Base-by-base conservation (phyloP, 2,329 filamentous ascomycete genomes). In the Sporothrix humicola region DNA sequence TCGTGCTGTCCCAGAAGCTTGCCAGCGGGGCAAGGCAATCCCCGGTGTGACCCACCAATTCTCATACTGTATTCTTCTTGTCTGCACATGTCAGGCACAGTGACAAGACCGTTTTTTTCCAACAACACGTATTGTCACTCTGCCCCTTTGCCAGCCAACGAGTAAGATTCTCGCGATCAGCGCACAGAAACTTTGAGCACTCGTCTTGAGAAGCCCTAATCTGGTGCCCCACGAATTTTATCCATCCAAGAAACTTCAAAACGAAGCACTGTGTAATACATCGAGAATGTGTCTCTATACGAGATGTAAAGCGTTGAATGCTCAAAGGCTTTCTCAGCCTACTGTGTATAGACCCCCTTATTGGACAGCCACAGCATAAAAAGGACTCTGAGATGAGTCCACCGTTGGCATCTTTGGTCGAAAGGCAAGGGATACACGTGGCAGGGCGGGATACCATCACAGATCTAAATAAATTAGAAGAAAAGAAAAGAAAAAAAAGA, bases 21-120 rank as follows among this genome's bases (percentile, higher is more conserved):
- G 10, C 50, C 52, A 58, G 52, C 50, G 68, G 52, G 50, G 50
- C 68, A 42, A 23, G 31, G n/a, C 66, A 69, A 69, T 56, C 66
- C 66, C 48, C 26, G 66, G 23, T 17, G 1, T 9, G 63, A 68
- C 46, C 66, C 66, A 69, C 48, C 54, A 31, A 17, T 66, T 37
- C 61, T 66, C 61, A 48, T 56, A 12, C 46, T 12, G 46, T 1
- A n/a, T 37, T 42, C 56, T 61, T 15, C 13, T 37, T 37, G 31
- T 7, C 31, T 37, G 31, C 31, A 37, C 31, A 5, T 37, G 31
- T 37, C 31, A 37, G 31, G 31, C 31, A 37, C 31, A 37, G 31
- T 37, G 31, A 37, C 31, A 37, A 37, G 31, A 37, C 31, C 31
- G 31, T 58, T 58, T 58, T 26, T 58, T 31, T 52, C 1, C 48